A percentile compares a stretch with the other conserved stretches of the same genome.
These are phyloP conservation scores for Rhizopus arrhizus DNA, from an alignment of 371 early-diverging fungal genomes.

Conservation along the genomic window DNA sequence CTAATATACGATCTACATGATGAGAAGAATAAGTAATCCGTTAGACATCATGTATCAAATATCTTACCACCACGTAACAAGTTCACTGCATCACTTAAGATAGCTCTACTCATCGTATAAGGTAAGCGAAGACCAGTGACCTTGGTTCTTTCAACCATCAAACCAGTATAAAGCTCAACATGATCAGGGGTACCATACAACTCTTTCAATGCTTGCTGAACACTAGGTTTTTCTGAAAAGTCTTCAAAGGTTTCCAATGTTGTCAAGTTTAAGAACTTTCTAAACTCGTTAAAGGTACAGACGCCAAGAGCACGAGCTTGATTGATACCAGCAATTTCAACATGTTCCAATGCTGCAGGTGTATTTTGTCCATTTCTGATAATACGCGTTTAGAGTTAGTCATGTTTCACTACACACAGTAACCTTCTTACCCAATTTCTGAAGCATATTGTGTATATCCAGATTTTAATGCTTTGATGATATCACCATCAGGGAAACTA, in stretches of 20 bases:
- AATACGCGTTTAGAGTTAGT: background rate
- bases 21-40: too few species aligned
- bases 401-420: background rate
- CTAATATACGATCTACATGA: slow-evolving; percentile 29
- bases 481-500: slow-evolving; percentile 36
- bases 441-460: slow-evolving; percentile 39
- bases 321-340: slow-evolving; percentile 55
- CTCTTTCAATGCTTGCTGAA: slow-evolving; percentile 46
- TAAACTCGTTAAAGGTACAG: slow-evolving; percentile 55
- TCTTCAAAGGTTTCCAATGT: slow-evolving; percentile 44
- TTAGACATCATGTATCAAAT: background rate
- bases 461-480: slow-evolving; percentile 26
- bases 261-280: slow-evolving; percentile 42
- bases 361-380: slow-evolving; percentile 47
- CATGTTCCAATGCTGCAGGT: slow-evolving; percentile 46
- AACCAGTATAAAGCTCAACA: slow-evolving; percentile 56
- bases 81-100: slow-evolving; percentile 56
- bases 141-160: slow-evolving; percentile 49
- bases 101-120: slow-evolving; percentile 53
- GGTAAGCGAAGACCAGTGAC: slow-evolving; percentile 48
- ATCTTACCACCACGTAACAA: slow-evolving; percentile 52
- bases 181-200: slow-evolving; percentile 46
- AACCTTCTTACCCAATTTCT: slow-evolving; percentile 30
- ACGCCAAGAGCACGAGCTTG: slow-evolving; percentile 39
- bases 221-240: slow-evolving; percentile 39